phyloP scores from a whole-genome alignment of 176 grass and related monocot species.

The Oryza rufipogon region DNA sequence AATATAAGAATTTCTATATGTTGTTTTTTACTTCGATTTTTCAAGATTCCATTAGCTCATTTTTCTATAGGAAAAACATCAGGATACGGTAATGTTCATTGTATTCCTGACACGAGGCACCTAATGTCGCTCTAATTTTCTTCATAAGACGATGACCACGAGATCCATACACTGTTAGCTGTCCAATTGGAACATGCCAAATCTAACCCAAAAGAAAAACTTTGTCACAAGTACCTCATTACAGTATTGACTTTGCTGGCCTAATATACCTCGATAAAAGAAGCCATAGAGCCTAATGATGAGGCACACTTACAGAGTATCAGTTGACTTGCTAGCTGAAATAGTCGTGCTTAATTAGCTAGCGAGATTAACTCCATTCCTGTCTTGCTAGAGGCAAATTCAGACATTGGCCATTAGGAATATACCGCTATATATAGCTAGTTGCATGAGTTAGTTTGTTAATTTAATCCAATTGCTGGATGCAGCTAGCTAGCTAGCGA shows the following conservation, averaged over 20 bases:
- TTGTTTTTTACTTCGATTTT: neutral
- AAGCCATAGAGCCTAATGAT: neutral
- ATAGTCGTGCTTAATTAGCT: neutral
- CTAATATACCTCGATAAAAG: neutral
- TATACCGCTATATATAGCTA: neutral
- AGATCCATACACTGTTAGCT: slow-evolving; percentile 8
- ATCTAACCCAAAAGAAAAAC: neutral
- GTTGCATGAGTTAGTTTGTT: neutral
- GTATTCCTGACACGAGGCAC: neutral
- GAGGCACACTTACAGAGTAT: neutral
- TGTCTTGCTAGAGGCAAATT: neutral
- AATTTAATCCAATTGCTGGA: neutral
- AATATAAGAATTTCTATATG: neutral
- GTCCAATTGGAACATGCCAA: slow-evolving; percentile 8
- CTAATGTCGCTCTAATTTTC: neutral
- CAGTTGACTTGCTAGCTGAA: neutral
- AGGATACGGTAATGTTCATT: neutral
- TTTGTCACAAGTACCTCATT: neutral
- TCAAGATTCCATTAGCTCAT: neutral
- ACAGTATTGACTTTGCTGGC: neutral
- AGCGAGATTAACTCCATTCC: neutral
- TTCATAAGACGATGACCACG: neutral
- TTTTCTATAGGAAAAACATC: neutral
- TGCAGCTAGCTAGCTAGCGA: neutral
- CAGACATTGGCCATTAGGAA: neutral